Conservation (phyloP, 441 rosid species). For the Adansonia rubrostipa region DNA sequence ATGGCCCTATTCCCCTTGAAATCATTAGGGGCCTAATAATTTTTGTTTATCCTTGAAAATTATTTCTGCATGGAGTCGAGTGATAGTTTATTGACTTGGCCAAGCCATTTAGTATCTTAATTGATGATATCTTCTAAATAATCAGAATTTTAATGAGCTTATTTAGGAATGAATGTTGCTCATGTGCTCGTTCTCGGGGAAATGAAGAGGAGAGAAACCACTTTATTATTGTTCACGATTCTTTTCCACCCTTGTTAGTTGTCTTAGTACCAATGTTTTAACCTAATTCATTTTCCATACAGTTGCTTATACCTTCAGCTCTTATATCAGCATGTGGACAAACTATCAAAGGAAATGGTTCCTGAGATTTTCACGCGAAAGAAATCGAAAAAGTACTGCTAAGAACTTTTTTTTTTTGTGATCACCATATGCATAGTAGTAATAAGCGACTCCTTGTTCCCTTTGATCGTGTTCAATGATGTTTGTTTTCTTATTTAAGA, state of each 20-base stretch:
- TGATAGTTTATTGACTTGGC: not conserved
- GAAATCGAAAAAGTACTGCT: conserved; percentile 66
- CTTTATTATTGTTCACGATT: not conserved
- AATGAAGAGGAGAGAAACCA: not conserved
- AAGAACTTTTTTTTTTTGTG: not conserved
- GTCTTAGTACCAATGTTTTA: conserved; percentile 30
- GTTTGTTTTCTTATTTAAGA: conserved; percentile 41
- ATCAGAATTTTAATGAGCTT: not conserved
- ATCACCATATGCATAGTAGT: not conserved
- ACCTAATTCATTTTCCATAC: conserved; percentile 48
- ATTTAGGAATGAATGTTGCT: conserved; percentile 1
- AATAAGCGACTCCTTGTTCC: conserved; percentile 6
- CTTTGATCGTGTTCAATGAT: conserved; percentile 6
- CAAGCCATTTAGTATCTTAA: not conserved
- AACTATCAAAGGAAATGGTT: conserved; percentile 68
- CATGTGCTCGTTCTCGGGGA: not conserved
- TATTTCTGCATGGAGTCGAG: not conserved
- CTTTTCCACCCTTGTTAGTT: not conserved
- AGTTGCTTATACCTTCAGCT: conserved; percentile 97
- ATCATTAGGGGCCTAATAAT: not conserved
- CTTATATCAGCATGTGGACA: conserved; percentile 67
- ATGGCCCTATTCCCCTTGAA: not conserved
- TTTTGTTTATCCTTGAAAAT: not conserved
- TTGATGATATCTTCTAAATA: not conserved
- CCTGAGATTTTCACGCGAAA: conserved; percentile 70